Percentiles rank a stretch among this genome's conserved stretches.
phyloP scores from a whole-genome alignment of 192 early-diverging fungal species.

The Backusella luteola region DNA sequence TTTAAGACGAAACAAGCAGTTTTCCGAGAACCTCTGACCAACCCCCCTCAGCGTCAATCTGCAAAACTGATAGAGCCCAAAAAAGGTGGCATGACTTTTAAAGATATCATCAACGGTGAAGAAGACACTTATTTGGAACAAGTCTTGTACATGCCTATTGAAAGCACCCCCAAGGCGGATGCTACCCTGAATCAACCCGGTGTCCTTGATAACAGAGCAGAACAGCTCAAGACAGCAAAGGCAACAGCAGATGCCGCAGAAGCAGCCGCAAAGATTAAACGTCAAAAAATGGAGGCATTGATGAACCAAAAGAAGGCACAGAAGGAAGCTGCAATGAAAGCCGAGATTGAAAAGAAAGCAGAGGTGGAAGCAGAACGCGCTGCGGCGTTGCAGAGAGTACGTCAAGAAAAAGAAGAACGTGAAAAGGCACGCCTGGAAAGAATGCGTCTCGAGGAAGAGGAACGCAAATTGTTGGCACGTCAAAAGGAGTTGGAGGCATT shows the following conservation, averaged over 20 bases:
- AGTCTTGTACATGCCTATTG: too few species aligned
- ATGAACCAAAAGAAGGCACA: background rate
- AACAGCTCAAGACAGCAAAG: background rate
- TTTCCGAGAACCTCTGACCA: slow-evolving; percentile 23
- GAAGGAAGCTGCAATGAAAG: too few species aligned
- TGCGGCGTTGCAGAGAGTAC: background rate
- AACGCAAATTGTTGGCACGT: background rate
- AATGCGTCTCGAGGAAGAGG: background rate
- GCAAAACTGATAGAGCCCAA: slow-evolving; percentile 26
- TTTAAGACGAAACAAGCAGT: slow-evolving; percentile 4
- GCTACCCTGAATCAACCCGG: background rate
- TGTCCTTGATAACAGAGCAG: background rate
- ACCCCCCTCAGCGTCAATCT: slow-evolving; percentile 17
- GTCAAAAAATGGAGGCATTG: background rate
- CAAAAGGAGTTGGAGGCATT: background rate
- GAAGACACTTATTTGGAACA: too few species aligned
- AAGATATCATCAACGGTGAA: slow-evolving; percentile 17
- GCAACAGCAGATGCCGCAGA: background rate
- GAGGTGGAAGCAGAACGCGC: background rate
- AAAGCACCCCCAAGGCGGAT: too few species aligned
- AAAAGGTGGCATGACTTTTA: background rate
- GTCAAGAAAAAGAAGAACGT: background rate
- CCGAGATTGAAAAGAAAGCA: background rate
- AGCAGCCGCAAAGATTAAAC: background rate
- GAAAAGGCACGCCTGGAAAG: background rate